phyloP scores from a whole-genome alignment of 305 asterid species.

The Petunia hybrid region DNA sequence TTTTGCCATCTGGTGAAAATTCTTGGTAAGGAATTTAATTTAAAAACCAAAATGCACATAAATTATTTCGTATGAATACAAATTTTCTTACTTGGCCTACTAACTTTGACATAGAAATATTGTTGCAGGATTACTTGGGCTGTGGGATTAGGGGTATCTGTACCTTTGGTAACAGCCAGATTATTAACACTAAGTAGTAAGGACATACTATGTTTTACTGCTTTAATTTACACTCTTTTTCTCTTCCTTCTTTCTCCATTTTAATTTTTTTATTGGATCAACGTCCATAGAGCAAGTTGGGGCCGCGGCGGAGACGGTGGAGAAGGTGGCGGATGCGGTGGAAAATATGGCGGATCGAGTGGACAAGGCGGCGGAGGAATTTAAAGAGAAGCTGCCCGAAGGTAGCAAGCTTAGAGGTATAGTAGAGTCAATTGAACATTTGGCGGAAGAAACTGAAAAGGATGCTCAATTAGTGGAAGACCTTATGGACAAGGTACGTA shows the following conservation, averaged over 20 bases:
- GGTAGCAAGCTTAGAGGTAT: conserved; percentile 48
- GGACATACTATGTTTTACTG: neutral
- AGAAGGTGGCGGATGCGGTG: conserved; percentile 63
- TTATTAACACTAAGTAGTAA: conserved; percentile 39
- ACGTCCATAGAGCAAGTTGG: conserved; percentile 57
- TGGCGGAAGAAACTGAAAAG: conserved; percentile 54
- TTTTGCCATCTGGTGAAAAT: conserved; percentile 34
- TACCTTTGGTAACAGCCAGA: conserved; percentile 36
- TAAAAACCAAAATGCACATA: conserved; percentile 4
- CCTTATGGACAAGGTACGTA: conserved; percentile 65
- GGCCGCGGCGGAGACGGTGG: conserved; percentile 55
- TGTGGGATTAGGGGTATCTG: conserved; percentile 31
- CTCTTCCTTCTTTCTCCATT: neutral
- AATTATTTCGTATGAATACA: neutral
- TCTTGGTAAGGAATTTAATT: conserved; percentile 33
- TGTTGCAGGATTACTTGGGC: conserved; percentile 35
- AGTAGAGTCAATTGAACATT: conserved; percentile 50
- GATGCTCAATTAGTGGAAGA: conserved; percentile 60
- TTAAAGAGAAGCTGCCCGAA: conserved; percentile 52
- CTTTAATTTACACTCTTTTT: neutral
- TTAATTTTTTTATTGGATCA: neutral
- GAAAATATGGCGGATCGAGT: conserved; percentile 65
- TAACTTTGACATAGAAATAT: neutral
- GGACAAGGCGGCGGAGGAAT: conserved; percentile 49
- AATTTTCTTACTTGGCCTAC: neutral